Evolutionary conservation across 1,139 yeast species (phyloP).

Genomic region (Candida tunisiensis): DNA sequence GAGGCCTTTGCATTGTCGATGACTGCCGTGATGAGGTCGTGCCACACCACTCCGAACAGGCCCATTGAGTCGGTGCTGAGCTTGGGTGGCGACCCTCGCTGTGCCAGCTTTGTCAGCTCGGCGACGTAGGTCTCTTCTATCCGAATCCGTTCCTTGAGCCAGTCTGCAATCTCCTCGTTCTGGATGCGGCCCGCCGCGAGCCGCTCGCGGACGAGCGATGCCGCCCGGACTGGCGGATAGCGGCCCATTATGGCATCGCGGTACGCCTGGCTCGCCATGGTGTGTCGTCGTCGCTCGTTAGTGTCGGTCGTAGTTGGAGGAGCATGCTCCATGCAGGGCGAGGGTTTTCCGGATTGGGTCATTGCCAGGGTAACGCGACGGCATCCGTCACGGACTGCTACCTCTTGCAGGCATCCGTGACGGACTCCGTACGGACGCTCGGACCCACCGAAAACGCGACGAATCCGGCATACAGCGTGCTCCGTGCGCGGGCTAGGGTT

Average conservation of each 20-base stretch:
- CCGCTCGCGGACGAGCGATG: slow-evolving; percentile 17
- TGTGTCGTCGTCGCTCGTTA: no score
- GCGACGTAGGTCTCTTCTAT: slow-evolving; percentile 19
- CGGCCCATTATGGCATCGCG: background rate
- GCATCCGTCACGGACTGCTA: no score
- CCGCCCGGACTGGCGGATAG: slow-evolving; percentile 14
- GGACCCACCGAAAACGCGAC: no score
- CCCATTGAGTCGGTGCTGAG: slow-evolving; percentile 13
- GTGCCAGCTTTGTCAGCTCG: slow-evolving; percentile 18
- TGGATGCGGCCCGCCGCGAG: slow-evolving; percentile 12
- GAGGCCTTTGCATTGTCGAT: slow-evolving; percentile 16
- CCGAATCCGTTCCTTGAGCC: slow-evolving; percentile 20
- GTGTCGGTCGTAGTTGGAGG: no score
- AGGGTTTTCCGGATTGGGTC: no score
- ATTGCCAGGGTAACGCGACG: no score
- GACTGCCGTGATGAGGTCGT: slow-evolving; percentile 11
- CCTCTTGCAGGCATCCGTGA: no score
- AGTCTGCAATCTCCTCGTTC: slow-evolving; percentile 19
- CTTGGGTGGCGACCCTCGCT: slow-evolving; percentile 8
- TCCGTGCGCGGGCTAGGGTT: no score
- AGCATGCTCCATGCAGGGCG: no score
- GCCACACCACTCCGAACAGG: slow-evolving; percentile 19
- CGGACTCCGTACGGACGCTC: no score
- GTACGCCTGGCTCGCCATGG: background rate
- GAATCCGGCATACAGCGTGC: no score